phyloP scores from a whole-genome alignment of 495 filamentous ascomycete genomes.

The Aspergillus bridgeri region DNA sequence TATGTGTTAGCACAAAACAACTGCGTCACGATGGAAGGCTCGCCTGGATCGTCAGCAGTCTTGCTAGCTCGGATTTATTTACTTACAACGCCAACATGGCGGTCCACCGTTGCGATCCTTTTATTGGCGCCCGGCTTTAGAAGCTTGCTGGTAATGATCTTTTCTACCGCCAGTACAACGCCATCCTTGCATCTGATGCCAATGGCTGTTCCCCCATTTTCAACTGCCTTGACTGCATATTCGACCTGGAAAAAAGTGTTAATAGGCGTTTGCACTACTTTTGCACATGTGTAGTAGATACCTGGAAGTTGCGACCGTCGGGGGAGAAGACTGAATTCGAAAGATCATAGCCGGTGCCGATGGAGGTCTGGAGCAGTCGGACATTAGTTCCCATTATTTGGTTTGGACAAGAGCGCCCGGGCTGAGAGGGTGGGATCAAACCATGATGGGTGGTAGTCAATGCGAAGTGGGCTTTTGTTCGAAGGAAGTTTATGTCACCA shows the following conservation, averaged over 20 bases:
- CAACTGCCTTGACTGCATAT: constrained; percentile 97
- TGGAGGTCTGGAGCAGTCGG: constrained; percentile 70
- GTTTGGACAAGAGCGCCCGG: neutral
- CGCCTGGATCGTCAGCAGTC: neutral
- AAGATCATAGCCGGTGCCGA: constrained; percentile 99
- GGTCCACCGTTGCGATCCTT: constrained; percentile 90
- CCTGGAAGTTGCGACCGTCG: constrained; percentile 97
- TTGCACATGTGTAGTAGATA: constrained; percentile 23
- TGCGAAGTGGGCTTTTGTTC: neutral
- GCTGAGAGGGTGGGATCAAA: constrained; percentile 20
- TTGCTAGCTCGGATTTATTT: neutral
- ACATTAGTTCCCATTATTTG: constrained; percentile 7
- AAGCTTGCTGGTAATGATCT: constrained; percentile 91
- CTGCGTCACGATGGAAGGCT: neutral
- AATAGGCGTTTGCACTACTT: constrained; percentile 2
- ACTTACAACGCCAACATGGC: constrained; percentile 88
- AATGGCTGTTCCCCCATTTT: constrained; percentile 95
- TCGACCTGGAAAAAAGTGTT: constrained; percentile 60
- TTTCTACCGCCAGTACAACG: constrained; percentile 93
- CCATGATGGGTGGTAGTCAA: constrained; percentile 27
- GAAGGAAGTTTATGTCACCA: too few relatives aligned
- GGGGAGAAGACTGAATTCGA: constrained; percentile 99
- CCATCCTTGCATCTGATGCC: constrained; percentile 97
- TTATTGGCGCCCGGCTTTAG: constrained; percentile 92
- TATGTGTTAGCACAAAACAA: neutral